Conservation (phyloP, 768 basidiomycete genomes). For the Lentinula sp. region DNA sequence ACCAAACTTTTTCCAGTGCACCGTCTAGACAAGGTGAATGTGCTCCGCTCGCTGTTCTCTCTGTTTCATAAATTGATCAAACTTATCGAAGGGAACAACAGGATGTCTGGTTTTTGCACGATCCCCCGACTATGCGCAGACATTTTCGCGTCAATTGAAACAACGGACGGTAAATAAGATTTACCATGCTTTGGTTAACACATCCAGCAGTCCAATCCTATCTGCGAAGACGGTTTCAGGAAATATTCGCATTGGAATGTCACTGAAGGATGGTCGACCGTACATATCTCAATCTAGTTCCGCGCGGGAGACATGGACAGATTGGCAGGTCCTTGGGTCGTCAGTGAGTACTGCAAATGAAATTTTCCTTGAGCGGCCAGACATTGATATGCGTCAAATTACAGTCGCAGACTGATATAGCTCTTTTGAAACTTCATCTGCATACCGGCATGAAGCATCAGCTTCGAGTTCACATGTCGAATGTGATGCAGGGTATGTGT, state of each 20-base stretch:
- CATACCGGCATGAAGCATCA: constrained; percentile 68
- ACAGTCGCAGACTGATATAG: constrained; percentile 32
- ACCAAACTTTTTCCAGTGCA: constrained; percentile 48
- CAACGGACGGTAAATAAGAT: constrained; percentile 43
- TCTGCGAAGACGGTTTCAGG: constrained; percentile 31
- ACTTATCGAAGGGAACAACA: constrained; percentile 44
- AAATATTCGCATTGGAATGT: constrained; percentile 25
- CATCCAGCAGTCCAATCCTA: constrained; percentile 39
- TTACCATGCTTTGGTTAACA: constrained; percentile 61
- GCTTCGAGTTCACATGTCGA: constrained; percentile 58
- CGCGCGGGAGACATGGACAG: constrained; percentile 35
- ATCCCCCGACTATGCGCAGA: constrained; percentile 31
- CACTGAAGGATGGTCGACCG: constrained; percentile 39
- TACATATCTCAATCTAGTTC: constrained; percentile 20
- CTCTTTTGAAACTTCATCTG: constrained; percentile 49
- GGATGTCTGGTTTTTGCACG: constrained; percentile 55
- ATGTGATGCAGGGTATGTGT: constrained; percentile 37
- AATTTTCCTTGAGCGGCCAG: neutral
- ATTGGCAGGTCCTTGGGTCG: constrained; percentile 54
- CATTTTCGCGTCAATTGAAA: constrained; percentile 52
- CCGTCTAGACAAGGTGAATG: constrained; percentile 58
- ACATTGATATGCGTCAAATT: neutral
- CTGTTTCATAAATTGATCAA: neutral
- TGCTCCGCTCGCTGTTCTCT: neutral
- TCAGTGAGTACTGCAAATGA: constrained; percentile 36